Evolutionary conservation across 768 basidiomycete genomes (phyloP).

Genomic region (Boletus pseudopeckii): DNA sequence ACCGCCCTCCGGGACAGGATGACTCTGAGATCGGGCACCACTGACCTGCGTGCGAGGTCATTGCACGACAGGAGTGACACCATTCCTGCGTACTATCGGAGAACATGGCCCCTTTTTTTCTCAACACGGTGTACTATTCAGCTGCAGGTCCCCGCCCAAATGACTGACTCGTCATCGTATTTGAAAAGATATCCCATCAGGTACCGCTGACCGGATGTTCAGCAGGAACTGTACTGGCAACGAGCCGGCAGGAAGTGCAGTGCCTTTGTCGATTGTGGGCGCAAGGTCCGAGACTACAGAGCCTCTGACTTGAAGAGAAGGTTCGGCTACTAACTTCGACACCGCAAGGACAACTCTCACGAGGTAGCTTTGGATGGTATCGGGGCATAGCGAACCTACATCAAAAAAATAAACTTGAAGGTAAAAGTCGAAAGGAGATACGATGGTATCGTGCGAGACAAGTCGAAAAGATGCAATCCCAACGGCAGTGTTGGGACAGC

Average conservation of each 20-base stretch:
- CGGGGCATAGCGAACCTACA: too few relatives aligned
- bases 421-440: too few relatives aligned
- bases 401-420: too few relatives aligned
- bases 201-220: neutral
- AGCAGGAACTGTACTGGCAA: too few relatives aligned
- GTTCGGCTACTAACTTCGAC: too few relatives aligned
- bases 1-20: too few relatives aligned
- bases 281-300: too few relatives aligned
- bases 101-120: neutral
- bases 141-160: neutral
- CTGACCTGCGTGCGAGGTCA: constrained; percentile 13
- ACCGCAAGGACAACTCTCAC: too few relatives aligned
- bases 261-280: neutral
- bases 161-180: neutral
- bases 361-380: neutral
- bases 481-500: neutral
- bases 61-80: neutral
- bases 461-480: neutral
- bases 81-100: too few relatives aligned
- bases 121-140: neutral
- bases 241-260: neutral
- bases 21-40: neutral
- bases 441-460: neutral
- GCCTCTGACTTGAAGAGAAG: neutral
- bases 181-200: neutral